Percentiles rank a stretch among this genome's conserved stretches.
phyloP scores from a whole-genome alignment of 2,329 filamentous ascomycete species.

The Niveomyces coronatus region DNA sequence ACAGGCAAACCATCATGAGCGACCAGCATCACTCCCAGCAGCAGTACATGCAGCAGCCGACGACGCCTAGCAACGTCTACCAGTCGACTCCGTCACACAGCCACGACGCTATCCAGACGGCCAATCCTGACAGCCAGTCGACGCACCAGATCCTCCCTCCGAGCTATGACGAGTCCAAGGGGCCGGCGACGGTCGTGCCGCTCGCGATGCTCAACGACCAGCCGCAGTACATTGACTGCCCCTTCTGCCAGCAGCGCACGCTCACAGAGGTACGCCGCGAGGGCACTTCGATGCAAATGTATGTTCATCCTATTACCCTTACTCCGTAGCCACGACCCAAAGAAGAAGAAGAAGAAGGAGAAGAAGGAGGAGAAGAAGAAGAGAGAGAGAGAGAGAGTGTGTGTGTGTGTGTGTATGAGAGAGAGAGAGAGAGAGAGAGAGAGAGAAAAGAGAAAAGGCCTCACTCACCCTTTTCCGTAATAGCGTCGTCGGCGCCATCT shows the following conservation, averaged over 20 bases:
- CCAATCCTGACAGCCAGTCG: background rate
- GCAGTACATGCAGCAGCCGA: slow-evolving; percentile 4
- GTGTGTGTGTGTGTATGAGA: too few relatives aligned
- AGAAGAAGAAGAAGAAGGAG: background rate
- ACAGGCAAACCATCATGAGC: too few relatives aligned
- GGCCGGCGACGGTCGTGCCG: slow-evolving; percentile 12
- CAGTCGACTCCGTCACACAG: slow-evolving; percentile 2
- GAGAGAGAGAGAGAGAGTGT: too few relatives aligned
- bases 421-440: too few relatives aligned
- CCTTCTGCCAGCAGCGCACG: slow-evolving; percentile 19
- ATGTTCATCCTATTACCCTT: slow-evolving; percentile 2
- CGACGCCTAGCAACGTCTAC: slow-evolving; percentile 4
- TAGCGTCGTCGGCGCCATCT: slow-evolving; percentile 19
- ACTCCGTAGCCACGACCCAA: background rate
- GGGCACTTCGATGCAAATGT: slow-evolving; percentile 20
- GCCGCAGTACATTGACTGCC: slow-evolving; percentile 22
- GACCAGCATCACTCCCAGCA: slow-evolving; percentile 4
- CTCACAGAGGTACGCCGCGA: slow-evolving; percentile 15
- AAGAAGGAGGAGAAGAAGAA: too few relatives aligned
- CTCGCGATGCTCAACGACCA: slow-evolving; percentile 16
- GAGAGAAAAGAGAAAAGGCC: too few relatives aligned
- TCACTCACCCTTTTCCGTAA: background rate
- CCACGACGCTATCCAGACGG: slow-evolving; percentile 4
- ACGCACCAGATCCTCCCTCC: slow-evolving; percentile 6
- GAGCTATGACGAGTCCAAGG: slow-evolving; percentile 8